Percentiles rank a stretch among this genome's conserved stretches.
These are phyloP conservation scores for Raphidocelis subcapitata DNA, from an alignment of 139 green algal species.

Conservation along the genomic window DNA sequence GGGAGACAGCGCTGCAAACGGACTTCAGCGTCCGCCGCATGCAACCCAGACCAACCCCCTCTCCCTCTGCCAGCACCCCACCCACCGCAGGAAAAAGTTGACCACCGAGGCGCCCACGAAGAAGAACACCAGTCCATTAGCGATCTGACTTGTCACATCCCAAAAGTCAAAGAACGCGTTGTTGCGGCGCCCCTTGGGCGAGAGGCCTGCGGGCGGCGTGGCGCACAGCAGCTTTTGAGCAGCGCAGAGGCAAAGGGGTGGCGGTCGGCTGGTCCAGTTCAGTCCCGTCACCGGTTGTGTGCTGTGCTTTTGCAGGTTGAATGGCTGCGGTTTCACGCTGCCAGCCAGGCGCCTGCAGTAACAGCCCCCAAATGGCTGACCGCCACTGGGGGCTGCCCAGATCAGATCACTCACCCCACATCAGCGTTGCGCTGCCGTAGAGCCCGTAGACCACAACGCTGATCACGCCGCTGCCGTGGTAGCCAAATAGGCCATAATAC, in stretches of 20 bases:
- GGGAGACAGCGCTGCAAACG: no score
- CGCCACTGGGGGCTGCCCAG: no score
- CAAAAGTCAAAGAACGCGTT: slow-evolving; percentile 45
- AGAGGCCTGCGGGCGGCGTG: background rate
- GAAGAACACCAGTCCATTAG: slow-evolving; percentile 87
- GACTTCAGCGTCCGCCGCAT: no score
- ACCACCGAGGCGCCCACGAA: slow-evolving; percentile 67
- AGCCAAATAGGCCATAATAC: slow-evolving; percentile 12
- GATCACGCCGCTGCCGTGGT: slow-evolving; percentile 65
- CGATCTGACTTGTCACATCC: slow-evolving; percentile 55
- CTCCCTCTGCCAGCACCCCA: background rate
- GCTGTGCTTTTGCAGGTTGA: no score
- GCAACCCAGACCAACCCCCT: no score
- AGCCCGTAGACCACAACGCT: slow-evolving; percentile 86
- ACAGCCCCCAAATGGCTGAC: no score
- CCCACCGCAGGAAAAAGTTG: slow-evolving; percentile 79
- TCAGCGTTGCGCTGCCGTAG: slow-evolving; percentile 72
- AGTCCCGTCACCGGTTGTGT: no score
- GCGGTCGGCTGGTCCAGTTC: no score
- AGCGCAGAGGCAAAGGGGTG: no score
- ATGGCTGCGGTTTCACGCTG: no score
- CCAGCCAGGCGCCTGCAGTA: no score
- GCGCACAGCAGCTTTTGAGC: background rate
- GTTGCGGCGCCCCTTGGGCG: no score
- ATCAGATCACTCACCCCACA: slow-evolving; percentile 30